Conservation (phyloP, 192 early-diverging fungal species). For the Coemansia sp. region DNA sequence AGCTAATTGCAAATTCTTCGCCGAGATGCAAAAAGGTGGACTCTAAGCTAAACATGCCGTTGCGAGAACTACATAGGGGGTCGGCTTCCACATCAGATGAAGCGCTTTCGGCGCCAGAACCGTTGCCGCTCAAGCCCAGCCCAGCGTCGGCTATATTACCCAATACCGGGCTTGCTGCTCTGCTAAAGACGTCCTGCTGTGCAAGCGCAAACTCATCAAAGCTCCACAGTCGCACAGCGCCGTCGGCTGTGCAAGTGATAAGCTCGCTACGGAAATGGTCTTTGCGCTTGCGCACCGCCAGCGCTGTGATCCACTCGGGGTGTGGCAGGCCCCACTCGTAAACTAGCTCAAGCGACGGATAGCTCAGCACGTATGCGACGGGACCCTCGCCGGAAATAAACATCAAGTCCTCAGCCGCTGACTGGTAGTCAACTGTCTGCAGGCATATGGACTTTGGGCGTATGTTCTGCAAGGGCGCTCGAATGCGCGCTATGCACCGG, state of each 20-base stretch:
- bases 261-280: conserved; percentile 47
- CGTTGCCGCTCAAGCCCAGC: background rate
- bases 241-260: conserved; percentile 42
- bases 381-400: conserved; percentile 40
- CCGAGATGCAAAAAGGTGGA: conserved; percentile 32
- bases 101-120: conserved; percentile 19
- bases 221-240: conserved; percentile 46
- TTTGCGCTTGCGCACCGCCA: conserved; percentile 39
- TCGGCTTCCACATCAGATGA: conserved; percentile 17
- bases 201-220: conserved; percentile 51
- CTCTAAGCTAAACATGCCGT: conserved; percentile 27
- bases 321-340: conserved; percentile 47
- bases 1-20: conserved; percentile 17
- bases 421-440: conserved; percentile 42
- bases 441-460: conserved; percentile 29
- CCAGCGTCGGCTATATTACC: background rate
- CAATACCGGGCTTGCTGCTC: conserved; percentile 22
- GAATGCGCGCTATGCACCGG: conserved; percentile 41
- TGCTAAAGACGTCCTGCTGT: conserved; percentile 40
- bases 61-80: background rate
- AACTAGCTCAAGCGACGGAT: conserved; percentile 44
- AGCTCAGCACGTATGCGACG: conserved; percentile 30
- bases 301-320: conserved; percentile 40
- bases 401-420: conserved; percentile 41
- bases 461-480: conserved; percentile 22